A percentile compares a stretch with the other conserved stretches of the same genome.
phyloP scores from a whole-genome alignment of 768 basidiomycete genomes.

The Boletus coccyginus region DNA sequence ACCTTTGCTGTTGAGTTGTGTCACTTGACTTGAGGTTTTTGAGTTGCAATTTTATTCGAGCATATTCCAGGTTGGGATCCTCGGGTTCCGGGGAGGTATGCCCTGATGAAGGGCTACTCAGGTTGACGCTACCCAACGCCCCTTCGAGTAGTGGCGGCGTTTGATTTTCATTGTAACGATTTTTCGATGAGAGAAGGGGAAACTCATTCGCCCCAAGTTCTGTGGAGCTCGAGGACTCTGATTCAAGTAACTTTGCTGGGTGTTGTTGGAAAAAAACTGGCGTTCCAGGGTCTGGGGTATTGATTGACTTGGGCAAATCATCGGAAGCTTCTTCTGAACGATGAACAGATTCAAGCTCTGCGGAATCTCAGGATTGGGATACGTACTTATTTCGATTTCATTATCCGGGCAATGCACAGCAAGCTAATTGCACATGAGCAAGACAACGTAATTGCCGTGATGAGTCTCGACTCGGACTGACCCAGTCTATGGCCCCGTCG shows the following conservation, averaged over 20 bases:
- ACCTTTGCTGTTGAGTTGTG: slow-evolving; percentile 22
- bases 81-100: slow-evolving; percentile 38
- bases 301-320: slow-evolving; percentile 6
- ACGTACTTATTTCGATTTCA: slow-evolving; percentile 45
- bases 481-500: slow-evolving; percentile 94
- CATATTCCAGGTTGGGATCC: slow-evolving; percentile 63
- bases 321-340: slow-evolving; percentile 13
- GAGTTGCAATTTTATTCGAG: slow-evolving; percentile 57
- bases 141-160: not conserved
- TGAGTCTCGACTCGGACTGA: slow-evolving; percentile 33
- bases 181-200: slow-evolving; percentile 35
- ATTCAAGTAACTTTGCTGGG: not conserved
- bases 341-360: slow-evolving; percentile 1
- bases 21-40: slow-evolving; percentile 42
- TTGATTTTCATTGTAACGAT: not conserved
- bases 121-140: slow-evolving; percentile 4
- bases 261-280: not conserved
- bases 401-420: slow-evolving; percentile 60
- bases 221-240: slow-evolving; percentile 7
- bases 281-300: slow-evolving; percentile 2
- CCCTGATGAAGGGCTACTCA: slow-evolving; percentile 24
- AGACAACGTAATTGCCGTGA: not conserved
- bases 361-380: not conserved
- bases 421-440: slow-evolving; percentile 44
- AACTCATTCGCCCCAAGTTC: slow-evolving; percentile 42